Conservation (phyloP, 495 filamentous ascomycete species). For the Staphylotrichum longicolle region DNA sequence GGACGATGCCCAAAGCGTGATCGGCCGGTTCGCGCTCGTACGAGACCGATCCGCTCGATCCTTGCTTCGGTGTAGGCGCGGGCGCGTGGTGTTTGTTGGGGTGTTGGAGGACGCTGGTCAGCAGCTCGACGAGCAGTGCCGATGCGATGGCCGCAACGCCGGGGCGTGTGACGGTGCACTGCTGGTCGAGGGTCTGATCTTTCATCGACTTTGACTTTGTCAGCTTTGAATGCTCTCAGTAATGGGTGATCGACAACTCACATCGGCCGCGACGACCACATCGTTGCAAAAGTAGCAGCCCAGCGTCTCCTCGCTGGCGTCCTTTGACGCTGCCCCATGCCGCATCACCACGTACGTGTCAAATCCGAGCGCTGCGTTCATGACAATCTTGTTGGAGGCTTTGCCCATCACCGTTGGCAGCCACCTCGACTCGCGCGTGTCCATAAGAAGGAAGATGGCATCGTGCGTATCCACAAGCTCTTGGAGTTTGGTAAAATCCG, state of each 20-base stretch:
- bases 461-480: slow-evolving; percentile 82
- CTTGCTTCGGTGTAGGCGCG: slow-evolving; percentile 38
- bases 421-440: slow-evolving; percentile 92
- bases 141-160: slow-evolving; percentile 91
- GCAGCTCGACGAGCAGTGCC: slow-evolving; percentile 83
- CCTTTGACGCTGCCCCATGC: slow-evolving; percentile 63
- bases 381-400: slow-evolving; percentile 83
- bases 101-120: slow-evolving; percentile 87
- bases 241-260: slow-evolving; percentile 48
- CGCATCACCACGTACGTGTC: slow-evolving; percentile 97
- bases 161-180: slow-evolving; percentile 95
- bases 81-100: slow-evolving; percentile 62
- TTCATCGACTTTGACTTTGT: slow-evolving; percentile 73
- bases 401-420: slow-evolving; percentile 98
- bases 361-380: slow-evolving; percentile 95
- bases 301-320: slow-evolving; percentile 59
- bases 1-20: slow-evolving; percentile 82
- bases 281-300: slow-evolving; percentile 99
- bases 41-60: slow-evolving; percentile 19
- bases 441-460: slow-evolving; percentile 92
- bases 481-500: slow-evolving; percentile 72
- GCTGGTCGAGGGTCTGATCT: slow-evolving; percentile 92
- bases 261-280: slow-evolving; percentile 90
- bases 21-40: slow-evolving; percentile 57
- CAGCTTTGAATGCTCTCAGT: slow-evolving; percentile 33